These are phyloP conservation scores for Pochonia chlamydosporia DNA, from an alignment of 2,329 filamentous ascomycete species.

Conservation along the genomic window DNA sequence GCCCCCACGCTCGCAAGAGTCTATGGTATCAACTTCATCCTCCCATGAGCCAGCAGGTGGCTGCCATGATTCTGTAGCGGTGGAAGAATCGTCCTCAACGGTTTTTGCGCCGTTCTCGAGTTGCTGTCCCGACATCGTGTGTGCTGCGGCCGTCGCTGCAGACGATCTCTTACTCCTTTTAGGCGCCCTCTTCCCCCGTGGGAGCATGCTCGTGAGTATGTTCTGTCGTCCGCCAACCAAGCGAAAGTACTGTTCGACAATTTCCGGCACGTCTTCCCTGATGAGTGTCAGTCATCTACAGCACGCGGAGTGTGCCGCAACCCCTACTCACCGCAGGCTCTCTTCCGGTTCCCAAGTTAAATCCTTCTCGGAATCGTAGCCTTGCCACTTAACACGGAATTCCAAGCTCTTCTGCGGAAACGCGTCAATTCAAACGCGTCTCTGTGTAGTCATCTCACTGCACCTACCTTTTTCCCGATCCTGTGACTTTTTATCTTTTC, in stretches of 20 bases:
- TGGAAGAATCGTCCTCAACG: constrained; percentile 40
- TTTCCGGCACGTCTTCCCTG: constrained; percentile 52
- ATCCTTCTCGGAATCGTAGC: constrained; percentile 64
- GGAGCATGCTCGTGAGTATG: constrained; percentile 45
- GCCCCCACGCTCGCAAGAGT: constrained; percentile 64
- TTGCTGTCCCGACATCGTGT: constrained; percentile 36
- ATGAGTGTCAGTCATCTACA: constrained; percentile 1
- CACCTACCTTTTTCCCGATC: constrained; percentile 48
- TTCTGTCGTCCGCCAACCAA: constrained; percentile 57
- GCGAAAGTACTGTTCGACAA: constrained; percentile 59
- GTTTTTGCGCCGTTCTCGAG: constrained; percentile 46
- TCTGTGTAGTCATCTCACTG: no score
- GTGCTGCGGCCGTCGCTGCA: constrained; percentile 28
- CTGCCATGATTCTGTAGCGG: constrained; percentile 47
- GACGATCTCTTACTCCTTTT: constrained; percentile 55
- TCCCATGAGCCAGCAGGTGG: constrained; percentile 74
- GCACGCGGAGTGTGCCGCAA: background rate
- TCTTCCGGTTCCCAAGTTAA: constrained; percentile 75
- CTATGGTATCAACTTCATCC: constrained; percentile 62
- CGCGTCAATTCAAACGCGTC: no score
- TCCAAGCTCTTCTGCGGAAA: constrained; percentile 39
- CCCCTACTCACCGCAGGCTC: constrained; percentile 38
- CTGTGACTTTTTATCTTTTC: constrained; percentile 66
- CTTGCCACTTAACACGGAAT: constrained; percentile 77
- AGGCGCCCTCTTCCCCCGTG: constrained; percentile 42